phyloP scores from a whole-genome alignment of 805 yeast genomes.

The Ogataea saltuana region DNA sequence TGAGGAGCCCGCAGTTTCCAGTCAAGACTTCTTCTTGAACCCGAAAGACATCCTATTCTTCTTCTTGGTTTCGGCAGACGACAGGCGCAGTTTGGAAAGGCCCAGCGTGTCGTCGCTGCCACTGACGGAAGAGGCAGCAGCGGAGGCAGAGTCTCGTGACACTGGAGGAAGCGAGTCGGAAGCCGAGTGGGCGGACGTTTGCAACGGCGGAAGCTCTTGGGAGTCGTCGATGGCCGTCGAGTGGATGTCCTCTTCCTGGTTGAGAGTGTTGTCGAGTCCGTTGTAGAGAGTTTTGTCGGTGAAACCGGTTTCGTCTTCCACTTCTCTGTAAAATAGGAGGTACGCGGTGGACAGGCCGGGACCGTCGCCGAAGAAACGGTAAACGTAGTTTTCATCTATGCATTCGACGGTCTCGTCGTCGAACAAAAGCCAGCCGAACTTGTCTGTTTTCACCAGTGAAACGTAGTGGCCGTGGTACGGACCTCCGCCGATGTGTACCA shows the following conservation, averaged over 20 bases:
- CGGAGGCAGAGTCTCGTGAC: background rate
- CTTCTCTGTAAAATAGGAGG: constrained; percentile 74
- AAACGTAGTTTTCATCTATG: constrained; percentile 79
- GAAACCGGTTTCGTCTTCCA: constrained; percentile 42
- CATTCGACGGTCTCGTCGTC: constrained; percentile 95
- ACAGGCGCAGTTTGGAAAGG: background rate
- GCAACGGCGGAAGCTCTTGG: too few species aligned
- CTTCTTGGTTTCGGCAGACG: constrained; percentile 9
- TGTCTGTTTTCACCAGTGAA: constrained; percentile 73
- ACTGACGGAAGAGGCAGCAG: background rate
- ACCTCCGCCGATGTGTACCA: constrained; percentile 95
- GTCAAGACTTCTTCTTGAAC: constrained; percentile 23
- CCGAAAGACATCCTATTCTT: constrained; percentile 23
- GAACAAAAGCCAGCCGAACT: constrained; percentile 85
- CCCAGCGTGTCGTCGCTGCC: constrained; percentile 3
- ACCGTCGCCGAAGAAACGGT: constrained; percentile 84
- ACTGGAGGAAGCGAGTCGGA: background rate
- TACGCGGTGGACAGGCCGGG: constrained; percentile 91
- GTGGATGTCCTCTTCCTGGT: constrained; percentile 20
- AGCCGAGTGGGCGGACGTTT: too few species aligned
- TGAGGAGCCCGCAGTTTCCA: too few species aligned
- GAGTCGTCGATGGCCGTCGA: background rate
- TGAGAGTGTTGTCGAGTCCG: constrained; percentile 29
- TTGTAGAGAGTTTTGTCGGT: constrained; percentile 30
- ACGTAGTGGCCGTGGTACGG: constrained; percentile 98